A percentile compares a stretch with the other conserved stretches of the same genome.
Evolutionary conservation across 2,329 filamentous ascomycete species (phyloP).

Genomic region (Drechslerella dactyloides): DNA sequence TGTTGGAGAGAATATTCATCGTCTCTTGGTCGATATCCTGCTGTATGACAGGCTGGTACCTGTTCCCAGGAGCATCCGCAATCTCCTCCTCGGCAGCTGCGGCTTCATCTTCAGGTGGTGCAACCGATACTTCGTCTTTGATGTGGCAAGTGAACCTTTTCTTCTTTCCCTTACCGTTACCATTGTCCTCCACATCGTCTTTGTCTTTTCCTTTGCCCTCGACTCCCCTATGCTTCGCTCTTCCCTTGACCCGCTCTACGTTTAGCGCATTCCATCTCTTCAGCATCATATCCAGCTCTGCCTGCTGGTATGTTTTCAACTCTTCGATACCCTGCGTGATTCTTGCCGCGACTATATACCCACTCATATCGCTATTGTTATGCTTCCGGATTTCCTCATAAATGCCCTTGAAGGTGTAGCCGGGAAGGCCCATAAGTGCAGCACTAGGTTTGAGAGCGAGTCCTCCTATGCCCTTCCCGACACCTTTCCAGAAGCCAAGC

Average conservation of each 20-base stretch:
- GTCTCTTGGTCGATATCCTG: constrained; percentile 31
- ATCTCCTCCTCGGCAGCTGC: constrained; percentile 29
- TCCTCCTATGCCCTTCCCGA: constrained; percentile 83
- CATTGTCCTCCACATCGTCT: constrained; percentile 38
- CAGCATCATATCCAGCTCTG: constrained; percentile 60
- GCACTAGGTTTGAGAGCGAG: constrained; percentile 81
- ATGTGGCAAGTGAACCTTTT: constrained; percentile 41
- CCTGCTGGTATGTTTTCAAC: constrained; percentile 61
- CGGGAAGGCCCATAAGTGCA: constrained; percentile 74
- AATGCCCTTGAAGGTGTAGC: constrained; percentile 81
- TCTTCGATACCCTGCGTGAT: constrained; percentile 77
- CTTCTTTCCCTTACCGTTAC: constrained; percentile 32
- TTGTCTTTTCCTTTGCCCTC: constrained; percentile 46
- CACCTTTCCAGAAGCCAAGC: constrained; percentile 74
- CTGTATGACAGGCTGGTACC: constrained; percentile 25
- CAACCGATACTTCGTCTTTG: constrained; percentile 30
- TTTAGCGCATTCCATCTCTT: constrained; percentile 69
- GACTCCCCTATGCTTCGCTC: constrained; percentile 61
- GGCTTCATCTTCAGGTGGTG: constrained; percentile 26
- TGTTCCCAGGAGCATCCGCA: constrained; percentile 44
- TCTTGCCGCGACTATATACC: constrained; percentile 79
- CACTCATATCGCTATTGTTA: constrained; percentile 73
- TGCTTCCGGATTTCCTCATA: constrained; percentile 76
- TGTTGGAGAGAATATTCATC: constrained; percentile 21
- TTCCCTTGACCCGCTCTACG: constrained; percentile 66